Evolutionary conservation across 768 basidiomycete species (phyloP), one percentile per base, ranked within the genome.

Genomic region (Trametes elegans): DNA sequence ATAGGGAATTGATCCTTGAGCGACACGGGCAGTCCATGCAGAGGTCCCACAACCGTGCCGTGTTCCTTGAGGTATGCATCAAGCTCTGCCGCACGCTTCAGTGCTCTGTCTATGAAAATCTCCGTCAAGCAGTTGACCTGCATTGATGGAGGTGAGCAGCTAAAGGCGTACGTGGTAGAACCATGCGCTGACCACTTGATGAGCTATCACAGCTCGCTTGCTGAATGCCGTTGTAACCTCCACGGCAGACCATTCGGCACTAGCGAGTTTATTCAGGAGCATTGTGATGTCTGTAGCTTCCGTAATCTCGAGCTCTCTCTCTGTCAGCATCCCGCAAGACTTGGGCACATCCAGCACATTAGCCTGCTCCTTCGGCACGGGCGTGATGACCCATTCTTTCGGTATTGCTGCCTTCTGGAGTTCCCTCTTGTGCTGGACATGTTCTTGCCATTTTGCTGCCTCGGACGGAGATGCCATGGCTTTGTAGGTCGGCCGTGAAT

Each of bases 241-340:
- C 0, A 88, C 78, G 1, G 85, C 72, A 0, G 84, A 76, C 82
- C 82, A 88, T 46, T 72, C 69, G 3, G 75, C 74, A 1, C 57
- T 67, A 6, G 79, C 80, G 9, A 91, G 68, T 27, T 78, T 83
- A 23, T 69, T 50, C 23, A 89, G 69, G 3, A 90, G 67, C 3
- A 65, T 62, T 11, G 42, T 14, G 7, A 66, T 62, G 59, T 86
- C 82, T 24, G 67, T 66, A 0, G 71, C 70, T 28, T 74, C 74
- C 0, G 86, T 88, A 32, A 88, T 87, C 55, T 77, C 76, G n/a
- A 87, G 55, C 58, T 88, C 84, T n/a, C 65, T 70, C 1, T 65
- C 53, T 2, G 78, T 77, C 23, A 92, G 73, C 6, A 89, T 62
- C 2, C 83, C 83, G 60, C 76, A 80, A 3, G 70, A 68, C 51